Evolutionary conservation across 352 stramenopile genomes (phyloP).

Genomic region (Pythium scleroteichum): DNA sequence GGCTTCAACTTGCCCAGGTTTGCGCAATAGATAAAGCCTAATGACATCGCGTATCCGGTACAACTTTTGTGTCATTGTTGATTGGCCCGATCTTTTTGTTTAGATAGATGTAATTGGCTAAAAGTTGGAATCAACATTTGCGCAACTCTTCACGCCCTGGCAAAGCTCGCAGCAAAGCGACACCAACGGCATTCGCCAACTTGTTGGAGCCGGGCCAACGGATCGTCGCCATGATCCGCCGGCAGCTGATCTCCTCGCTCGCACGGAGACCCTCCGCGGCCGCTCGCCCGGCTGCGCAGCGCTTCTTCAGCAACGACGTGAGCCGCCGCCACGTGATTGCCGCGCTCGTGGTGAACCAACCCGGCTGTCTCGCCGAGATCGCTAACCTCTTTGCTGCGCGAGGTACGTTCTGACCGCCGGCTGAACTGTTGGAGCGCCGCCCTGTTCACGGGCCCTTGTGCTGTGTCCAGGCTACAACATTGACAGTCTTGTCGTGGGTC

Average conservation of each 20-base stretch:
- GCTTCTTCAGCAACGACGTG: slow-evolving; percentile 35
- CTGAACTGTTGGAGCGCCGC: no score
- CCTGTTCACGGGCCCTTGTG: background rate
- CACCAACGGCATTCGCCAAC: slow-evolving; percentile 13
- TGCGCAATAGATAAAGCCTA: slow-evolving; percentile 22
- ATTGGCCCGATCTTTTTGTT: slow-evolving; percentile 14
- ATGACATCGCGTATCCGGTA: slow-evolving; percentile 16
- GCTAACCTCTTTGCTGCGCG: slow-evolving; percentile 82
- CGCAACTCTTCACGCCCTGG: slow-evolving; percentile 26
- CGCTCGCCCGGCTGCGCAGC: slow-evolving; percentile 14
- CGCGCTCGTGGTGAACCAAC: slow-evolving; percentile 83
- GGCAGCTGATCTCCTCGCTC: slow-evolving; percentile 22
- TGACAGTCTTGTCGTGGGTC: slow-evolving; percentile 84
- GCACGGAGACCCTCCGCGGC: slow-evolving; percentile 17
- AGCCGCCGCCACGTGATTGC: slow-evolving; percentile 82
- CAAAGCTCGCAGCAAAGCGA: background rate
- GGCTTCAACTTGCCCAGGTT: slow-evolving; percentile 30
- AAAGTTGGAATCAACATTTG: slow-evolving; percentile 27
- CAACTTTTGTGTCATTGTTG: background rate
- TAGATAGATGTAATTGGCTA: no score
- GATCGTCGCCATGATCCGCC: slow-evolving; percentile 22
- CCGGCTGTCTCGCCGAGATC: slow-evolving; percentile 83
- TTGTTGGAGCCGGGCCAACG: slow-evolving; percentile 11
- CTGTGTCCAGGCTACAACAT: slow-evolving; percentile 78
- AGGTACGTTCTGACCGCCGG: no score